Evolutionary conservation across 495 filamentous ascomycete species (phyloP).

Genomic region (Collariella sp.): DNA sequence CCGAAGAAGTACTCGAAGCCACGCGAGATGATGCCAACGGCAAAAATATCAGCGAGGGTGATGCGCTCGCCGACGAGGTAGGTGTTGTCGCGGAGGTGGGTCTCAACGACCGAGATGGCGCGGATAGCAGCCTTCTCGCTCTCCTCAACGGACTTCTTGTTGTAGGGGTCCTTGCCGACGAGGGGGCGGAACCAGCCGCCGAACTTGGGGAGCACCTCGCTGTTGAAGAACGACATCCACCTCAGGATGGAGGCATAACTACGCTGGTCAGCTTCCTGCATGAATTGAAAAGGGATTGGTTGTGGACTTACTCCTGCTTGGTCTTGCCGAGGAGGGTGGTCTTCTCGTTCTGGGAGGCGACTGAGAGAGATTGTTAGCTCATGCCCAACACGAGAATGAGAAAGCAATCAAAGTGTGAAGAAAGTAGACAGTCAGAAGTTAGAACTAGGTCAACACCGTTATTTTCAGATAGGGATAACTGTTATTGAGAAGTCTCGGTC

Average conservation of each 20-base stretch:
- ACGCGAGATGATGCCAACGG: constrained; percentile 64
- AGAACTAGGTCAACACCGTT: constrained; percentile 63
- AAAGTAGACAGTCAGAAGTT: constrained; percentile 45
- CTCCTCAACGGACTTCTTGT: constrained; percentile 94
- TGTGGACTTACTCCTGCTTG: constrained; percentile 80
- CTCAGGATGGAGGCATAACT: constrained; percentile 90
- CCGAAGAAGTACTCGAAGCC: constrained; percentile 84
- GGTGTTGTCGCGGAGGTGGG: constrained; percentile 85
- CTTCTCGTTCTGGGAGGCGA: constrained; percentile 99
- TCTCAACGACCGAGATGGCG: constrained; percentile 63
- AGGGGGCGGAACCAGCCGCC: constrained; percentile 86
- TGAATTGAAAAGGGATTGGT: neutral
- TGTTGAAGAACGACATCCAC: constrained; percentile 92
- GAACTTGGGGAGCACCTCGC: constrained; percentile 66
- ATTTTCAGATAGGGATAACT: constrained; percentile 99
- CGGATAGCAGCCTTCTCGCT: constrained; percentile 55
- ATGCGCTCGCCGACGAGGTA: constrained; percentile 97
- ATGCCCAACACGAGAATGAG: constrained; percentile 14
- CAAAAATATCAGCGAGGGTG: constrained; percentile 90
- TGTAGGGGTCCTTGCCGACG: constrained; percentile 73
- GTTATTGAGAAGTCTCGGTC: constrained; percentile 58
- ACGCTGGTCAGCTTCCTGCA: constrained; percentile 16
- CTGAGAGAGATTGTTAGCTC: constrained; percentile 44
- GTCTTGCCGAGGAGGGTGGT: constrained; percentile 97
- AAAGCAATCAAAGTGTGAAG: constrained; percentile 9